A percentile compares a stretch with the other conserved stretches of the same genome.
These are phyloP conservation scores for Pythium aphanidermatum DNA, from an alignment of 352 stramenopile species.

Conservation along the genomic window DNA sequence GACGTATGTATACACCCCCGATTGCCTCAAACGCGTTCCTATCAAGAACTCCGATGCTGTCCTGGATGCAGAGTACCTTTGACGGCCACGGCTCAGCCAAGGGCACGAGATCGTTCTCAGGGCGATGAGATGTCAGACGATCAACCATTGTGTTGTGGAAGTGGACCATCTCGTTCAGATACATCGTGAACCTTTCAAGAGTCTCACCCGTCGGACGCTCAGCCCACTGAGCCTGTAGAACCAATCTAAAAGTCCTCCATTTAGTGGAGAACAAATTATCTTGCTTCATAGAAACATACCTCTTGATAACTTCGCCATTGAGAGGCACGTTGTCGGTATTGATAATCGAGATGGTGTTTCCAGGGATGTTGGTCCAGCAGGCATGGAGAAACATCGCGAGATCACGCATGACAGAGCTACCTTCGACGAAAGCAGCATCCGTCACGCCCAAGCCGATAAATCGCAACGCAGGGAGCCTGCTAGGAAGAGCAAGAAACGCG, in stretches of 20 bases:
- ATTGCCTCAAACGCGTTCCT: conserved; percentile 15
- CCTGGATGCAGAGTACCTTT: conserved; percentile 65
- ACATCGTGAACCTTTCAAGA: conserved; percentile 23
- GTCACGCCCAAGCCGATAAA: conserved; percentile 62
- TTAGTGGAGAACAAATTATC: not conserved
- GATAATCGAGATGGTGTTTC: conserved; percentile 49
- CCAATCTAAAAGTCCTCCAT: conserved; percentile 12
- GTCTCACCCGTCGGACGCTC: conserved; percentile 14
- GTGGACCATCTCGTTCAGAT: conserved; percentile 41
- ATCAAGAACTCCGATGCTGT: conserved; percentile 38
- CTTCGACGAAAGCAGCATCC: conserved; percentile 32
- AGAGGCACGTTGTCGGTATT: conserved; percentile 78
- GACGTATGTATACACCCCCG: conserved; percentile 37
- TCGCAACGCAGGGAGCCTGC: conserved; percentile 6
- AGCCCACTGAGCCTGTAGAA: conserved; percentile 23
- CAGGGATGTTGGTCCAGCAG: conserved; percentile 21
- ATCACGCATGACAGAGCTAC: conserved; percentile 29
- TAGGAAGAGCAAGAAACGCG: conserved; percentile 12
- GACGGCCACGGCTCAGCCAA: conserved; percentile 47
- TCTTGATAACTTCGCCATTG: conserved; percentile 58
- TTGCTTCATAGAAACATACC: conserved; percentile 1
- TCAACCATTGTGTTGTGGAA: conserved; percentile 88
- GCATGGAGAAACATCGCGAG: conserved; percentile 46
- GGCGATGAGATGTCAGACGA: conserved; percentile 47
- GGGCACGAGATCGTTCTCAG: conserved; percentile 38